Evolutionary conservation across 2,329 filamentous ascomycete genomes (phyloP).

Genomic region (Xylariaceae sp.): DNA sequence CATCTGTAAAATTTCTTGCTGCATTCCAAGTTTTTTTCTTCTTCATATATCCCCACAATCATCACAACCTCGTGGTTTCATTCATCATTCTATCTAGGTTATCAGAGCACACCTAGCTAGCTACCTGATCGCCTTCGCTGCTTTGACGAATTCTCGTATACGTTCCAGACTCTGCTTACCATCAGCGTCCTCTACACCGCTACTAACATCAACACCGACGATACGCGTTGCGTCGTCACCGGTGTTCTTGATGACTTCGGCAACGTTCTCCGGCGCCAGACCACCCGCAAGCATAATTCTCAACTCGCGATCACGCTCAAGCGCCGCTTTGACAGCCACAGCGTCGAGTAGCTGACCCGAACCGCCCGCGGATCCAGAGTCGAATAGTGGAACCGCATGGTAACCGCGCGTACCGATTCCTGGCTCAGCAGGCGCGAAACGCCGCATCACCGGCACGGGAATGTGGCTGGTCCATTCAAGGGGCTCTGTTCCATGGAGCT

Average conservation of each 20-base stretch:
- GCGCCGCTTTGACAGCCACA: conserved; percentile 67
- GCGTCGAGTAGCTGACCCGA: conserved; percentile 81
- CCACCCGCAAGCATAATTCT: conserved; percentile 85
- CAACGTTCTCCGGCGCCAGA: conserved; percentile 79
- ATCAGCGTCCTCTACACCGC: conserved; percentile 83
- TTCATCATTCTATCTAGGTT: background rate
- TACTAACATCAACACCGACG: conserved; percentile 89
- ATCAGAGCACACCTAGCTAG: background rate
- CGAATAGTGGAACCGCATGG: conserved; percentile 82
- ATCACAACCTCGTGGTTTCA: background rate
- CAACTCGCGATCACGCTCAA: conserved; percentile 73
- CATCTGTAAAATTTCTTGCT: too few species aligned
- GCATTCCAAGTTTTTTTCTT: background rate
- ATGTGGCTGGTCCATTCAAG: conserved; percentile 90
- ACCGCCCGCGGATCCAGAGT: conserved; percentile 74
- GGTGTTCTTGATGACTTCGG: conserved; percentile 67
- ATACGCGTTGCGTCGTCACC: conserved; percentile 65
- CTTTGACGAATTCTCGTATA: conserved; percentile 80
- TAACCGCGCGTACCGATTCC: conserved; percentile 77
- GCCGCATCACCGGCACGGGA: conserved; percentile 87
- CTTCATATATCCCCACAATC: background rate
- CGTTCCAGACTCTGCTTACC: conserved; percentile 81
- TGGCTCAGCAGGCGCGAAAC: conserved; percentile 78
- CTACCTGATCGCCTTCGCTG: conserved; percentile 68
- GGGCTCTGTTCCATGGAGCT: conserved; percentile 91